These are phyloP conservation scores for Carex arenaria DNA, from an alignment of 202 grass and related monocot species.

Conservation along the genomic window DNA sequence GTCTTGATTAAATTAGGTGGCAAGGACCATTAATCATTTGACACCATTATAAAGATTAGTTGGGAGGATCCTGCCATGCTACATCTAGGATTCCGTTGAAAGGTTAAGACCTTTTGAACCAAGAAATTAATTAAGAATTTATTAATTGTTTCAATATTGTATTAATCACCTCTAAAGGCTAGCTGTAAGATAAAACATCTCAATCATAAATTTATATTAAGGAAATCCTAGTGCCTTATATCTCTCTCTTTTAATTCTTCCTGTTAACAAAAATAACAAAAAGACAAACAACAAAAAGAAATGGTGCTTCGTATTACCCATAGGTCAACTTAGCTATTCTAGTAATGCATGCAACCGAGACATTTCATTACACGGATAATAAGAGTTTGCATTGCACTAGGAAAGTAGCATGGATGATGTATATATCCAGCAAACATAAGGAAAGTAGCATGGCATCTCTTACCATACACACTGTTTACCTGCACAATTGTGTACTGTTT, in stretches of 20 bases:
- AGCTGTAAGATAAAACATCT: neutral
- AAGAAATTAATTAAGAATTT: neutral
- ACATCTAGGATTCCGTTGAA: neutral
- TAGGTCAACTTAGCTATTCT: neutral
- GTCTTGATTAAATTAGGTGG: conserved; percentile 28
- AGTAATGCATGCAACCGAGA: neutral
- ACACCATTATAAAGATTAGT: conserved; percentile 22
- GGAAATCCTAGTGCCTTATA: neutral
- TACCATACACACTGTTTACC: no score
- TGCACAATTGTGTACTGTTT: neutral
- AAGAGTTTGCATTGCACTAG: neutral
- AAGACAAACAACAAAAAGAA: neutral
- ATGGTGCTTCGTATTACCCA: neutral
- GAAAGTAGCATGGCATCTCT: neutral
- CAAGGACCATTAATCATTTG: conserved; percentile 32
- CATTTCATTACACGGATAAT: conserved; percentile 1
- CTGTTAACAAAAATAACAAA: neutral
- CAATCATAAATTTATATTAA: neutral
- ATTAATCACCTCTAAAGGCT: neutral
- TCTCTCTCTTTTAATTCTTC: neutral
- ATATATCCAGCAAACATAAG: neutral
- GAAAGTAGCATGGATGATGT: neutral
- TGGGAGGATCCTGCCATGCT: conserved; percentile 19
- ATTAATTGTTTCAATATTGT: neutral
- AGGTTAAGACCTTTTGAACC: neutral